Evolutionary conservation across 1,284 basidiomycete species (phyloP), one percentile per base, ranked within the genome.

Genomic region (Rhodotorula sp.): DNA sequence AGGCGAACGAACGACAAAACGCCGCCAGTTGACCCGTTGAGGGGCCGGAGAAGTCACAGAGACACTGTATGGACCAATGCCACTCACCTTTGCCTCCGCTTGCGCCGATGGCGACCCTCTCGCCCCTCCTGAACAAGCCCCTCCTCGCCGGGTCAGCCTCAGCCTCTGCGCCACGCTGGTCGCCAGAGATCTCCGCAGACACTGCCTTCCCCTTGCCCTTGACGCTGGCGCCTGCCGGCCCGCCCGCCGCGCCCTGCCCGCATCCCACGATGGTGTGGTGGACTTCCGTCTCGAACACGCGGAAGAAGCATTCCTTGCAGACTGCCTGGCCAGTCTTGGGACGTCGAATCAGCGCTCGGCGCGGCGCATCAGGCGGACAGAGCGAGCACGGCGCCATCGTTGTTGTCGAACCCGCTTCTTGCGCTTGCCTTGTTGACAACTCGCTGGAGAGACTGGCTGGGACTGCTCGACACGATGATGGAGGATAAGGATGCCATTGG

Each of bases 281-380:
- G 47, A 99, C 89, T 80, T 99, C 95, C 0, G 92, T 95, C 83
- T 99, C 95, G 76, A 99, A 99, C 49, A 98, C 93, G 77, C 88
- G 87, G 83, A 93, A 99, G 73, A 79, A 79, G 67, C 78, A 79
- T 52, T 68, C 66, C 46, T 74, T 71, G 72, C 73, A 72, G 24
- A 76, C 73, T 29, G 74, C 68, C 59, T 97, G 94, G 0, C 94
- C 94, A 2, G 95, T 99, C 81, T 99, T 99, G 17, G 95, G 95
- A 29, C 95, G 85, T 78, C 92, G 94, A 51, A 99, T 82, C 71
- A 98, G 94, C 0, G 95, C 92, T 63, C 89, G 87, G 2, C 70
- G 55, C 3, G 72, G 65, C 3, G 57, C 19, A 0, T 29, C 32
- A 2, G 72, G 56, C 20, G 72, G 71, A 58, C 77, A 78, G 5